Conservation (phyloP, 2,329 filamentous ascomycete genomes). For the Penicillium sclerotiorum region DNA sequence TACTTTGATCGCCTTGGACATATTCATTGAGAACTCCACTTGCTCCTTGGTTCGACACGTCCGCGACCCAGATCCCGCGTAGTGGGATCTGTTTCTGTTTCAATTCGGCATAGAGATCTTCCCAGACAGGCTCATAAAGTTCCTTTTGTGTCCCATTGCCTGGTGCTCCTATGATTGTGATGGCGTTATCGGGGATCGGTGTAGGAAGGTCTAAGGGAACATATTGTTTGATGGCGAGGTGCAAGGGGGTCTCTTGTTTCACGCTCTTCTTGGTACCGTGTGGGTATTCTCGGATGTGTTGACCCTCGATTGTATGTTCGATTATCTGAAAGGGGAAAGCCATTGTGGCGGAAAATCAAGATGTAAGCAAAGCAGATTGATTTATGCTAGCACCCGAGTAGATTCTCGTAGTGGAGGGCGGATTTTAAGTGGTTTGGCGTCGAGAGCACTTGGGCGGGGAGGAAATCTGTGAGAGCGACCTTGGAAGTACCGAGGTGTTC, state of each 20-base stretch:
- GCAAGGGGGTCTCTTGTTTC: slow-evolving; percentile 53
- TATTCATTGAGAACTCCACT: slow-evolving; percentile 73
- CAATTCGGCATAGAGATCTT: slow-evolving; percentile 65
- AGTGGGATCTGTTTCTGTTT: slow-evolving; percentile 63
- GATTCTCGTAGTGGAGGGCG: no score
- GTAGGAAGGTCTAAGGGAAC: slow-evolving; percentile 50
- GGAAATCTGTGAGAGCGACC: no score
- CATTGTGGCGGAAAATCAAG: no score
- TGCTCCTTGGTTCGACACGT: slow-evolving; percentile 74
- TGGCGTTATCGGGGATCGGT: slow-evolving; percentile 48
- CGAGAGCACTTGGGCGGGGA: no score
- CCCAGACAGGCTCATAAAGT: slow-evolving; percentile 75
- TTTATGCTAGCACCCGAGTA: no score
- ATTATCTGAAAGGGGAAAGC: slow-evolving; percentile 41
- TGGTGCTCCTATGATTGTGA: slow-evolving; percentile 20
- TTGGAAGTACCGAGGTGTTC: no score
- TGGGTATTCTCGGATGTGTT: slow-evolving; percentile 59
- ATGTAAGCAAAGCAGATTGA: no score
- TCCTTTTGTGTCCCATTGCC: slow-evolving; percentile 52
- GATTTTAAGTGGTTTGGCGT: no score
- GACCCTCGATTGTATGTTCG: slow-evolving; percentile 52
- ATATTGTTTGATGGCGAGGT: slow-evolving; percentile 60
- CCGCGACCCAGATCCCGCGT: slow-evolving; percentile 78
- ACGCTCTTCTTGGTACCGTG: slow-evolving; percentile 44
- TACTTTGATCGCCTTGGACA: slow-evolving; percentile 68